Percentiles rank a stretch among this genome's conserved stretches.
Evolutionary conservation across 2,329 filamentous ascomycete genomes (phyloP).

Genomic region (Paraphaeosphaeria minitans): DNA sequence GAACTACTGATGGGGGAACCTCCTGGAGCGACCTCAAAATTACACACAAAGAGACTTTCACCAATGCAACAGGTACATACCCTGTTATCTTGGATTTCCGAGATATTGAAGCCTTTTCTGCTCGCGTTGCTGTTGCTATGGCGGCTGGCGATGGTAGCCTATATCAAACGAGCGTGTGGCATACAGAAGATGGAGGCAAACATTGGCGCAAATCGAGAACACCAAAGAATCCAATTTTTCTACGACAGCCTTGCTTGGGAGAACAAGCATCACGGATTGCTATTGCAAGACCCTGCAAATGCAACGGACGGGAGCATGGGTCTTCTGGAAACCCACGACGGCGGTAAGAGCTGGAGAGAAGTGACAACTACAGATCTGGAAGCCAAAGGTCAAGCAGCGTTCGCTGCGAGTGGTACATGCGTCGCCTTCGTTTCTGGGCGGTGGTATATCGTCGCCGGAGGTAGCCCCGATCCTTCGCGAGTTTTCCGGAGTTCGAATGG

Average conservation of each 20-base stretch:
- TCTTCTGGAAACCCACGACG: neutral
- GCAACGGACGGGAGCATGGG: neutral
- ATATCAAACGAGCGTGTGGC: constrained; percentile 1
- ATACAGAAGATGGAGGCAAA: constrained; percentile 3
- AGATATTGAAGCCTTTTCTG: constrained; percentile 4
- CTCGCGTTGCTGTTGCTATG: constrained; percentile 3
- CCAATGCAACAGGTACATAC: constrained; percentile 4
- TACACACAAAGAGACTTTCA: constrained; percentile 1
- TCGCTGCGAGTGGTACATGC: constrained; percentile 7
- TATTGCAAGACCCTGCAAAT: constrained; percentile 3
- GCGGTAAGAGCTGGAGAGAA: constrained; percentile 1
- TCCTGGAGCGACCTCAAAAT: neutral
- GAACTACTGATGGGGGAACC: neutral
- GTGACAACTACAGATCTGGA: neutral
- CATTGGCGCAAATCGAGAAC: constrained; percentile 4
- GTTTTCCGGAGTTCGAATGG: constrained; percentile 1
- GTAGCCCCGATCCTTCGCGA: constrained; percentile 5
- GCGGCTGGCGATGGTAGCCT: constrained; percentile 3
- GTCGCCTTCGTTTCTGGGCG: neutral
- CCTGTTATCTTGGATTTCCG: constrained; percentile 2
- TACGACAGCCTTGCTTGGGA: constrained; percentile 7
- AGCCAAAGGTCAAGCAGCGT: constrained; percentile 3
- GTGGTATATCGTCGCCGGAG: constrained; percentile 2
- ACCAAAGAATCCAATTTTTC: neutral
- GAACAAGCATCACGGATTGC: neutral